These are phyloP conservation scores for Sabuloglossum arenarium DNA, from an alignment of 495 filamentous ascomycete species.

Conservation along the genomic window DNA sequence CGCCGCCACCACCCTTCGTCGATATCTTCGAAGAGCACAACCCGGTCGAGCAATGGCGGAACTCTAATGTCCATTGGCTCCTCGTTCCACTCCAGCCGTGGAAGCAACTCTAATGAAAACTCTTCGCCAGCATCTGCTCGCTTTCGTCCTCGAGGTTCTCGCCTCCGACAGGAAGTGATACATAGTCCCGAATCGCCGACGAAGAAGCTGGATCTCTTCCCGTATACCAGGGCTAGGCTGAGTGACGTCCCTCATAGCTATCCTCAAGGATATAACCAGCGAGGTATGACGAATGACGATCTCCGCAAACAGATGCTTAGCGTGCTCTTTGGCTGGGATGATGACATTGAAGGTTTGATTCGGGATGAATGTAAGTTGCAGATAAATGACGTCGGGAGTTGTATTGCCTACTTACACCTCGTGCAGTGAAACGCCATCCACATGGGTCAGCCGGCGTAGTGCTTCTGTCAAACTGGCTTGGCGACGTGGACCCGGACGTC, in stretches of 20 bases:
- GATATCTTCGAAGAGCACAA: slow-evolving; percentile 26
- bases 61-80: slow-evolving; percentile 45
- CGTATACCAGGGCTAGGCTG: slow-evolving; percentile 49
- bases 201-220: slow-evolving; percentile 34
- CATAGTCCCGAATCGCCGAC: slow-evolving; percentile 31
- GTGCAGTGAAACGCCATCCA: slow-evolving; percentile 42
- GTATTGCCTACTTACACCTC: slow-evolving; percentile 5
- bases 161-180: slow-evolving; percentile 65
- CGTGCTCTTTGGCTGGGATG: slow-evolving; percentile 88
- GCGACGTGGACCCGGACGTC: slow-evolving; percentile 61
- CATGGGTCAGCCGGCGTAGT: slow-evolving; percentile 53
- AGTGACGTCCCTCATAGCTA: slow-evolving; percentile 62
- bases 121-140: slow-evolving; percentile 40
- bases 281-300: slow-evolving; percentile 56
- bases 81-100: slow-evolving; percentile 28
- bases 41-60: slow-evolving; percentile 27
- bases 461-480: slow-evolving; percentile 77
- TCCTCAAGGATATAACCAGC: slow-evolving; percentile 33
- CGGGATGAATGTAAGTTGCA: slow-evolving; percentile 50
- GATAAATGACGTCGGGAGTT: not conserved
- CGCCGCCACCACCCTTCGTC: slow-evolving; percentile 14
- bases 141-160: slow-evolving; percentile 35
- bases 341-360: slow-evolving; percentile 63
- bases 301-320: slow-evolving; percentile 80
- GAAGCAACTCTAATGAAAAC: slow-evolving; percentile 40